These are phyloP conservation scores for Casaregolazyma lundiana DNA, from an alignment of 1,139 yeast genomes.

Conservation along the genomic window DNA sequence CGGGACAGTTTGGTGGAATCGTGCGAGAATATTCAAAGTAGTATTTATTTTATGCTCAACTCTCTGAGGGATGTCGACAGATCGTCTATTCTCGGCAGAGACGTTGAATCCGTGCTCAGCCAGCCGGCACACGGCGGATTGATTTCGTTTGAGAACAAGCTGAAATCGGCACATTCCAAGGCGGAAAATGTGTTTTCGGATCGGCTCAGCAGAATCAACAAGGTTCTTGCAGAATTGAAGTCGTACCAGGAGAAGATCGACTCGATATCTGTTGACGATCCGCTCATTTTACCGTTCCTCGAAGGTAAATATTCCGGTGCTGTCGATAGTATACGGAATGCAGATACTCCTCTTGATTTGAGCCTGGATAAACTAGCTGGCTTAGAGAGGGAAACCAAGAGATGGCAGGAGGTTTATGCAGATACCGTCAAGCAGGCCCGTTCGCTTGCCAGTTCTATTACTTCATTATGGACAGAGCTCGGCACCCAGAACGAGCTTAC, in stretches of 20 bases:
- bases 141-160: conserved; percentile 13
- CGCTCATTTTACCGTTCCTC: background rate
- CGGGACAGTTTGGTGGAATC: conserved; percentile 25
- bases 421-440: conserved; percentile 23
- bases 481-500: conserved; percentile 32
- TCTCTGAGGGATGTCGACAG: conserved; percentile 29
- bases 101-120: conserved; percentile 10
- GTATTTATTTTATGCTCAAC: conserved; percentile 25
- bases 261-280: conserved; percentile 19
- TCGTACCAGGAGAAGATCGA: conserved; percentile 20
- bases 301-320: background rate
- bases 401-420: conserved; percentile 27
- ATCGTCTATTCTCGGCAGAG: conserved; percentile 13
- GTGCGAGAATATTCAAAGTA: conserved; percentile 26
- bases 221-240: conserved; percentile 19
- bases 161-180: conserved; percentile 19
- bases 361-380: conserved; percentile 18
- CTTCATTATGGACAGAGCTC: conserved; percentile 33
- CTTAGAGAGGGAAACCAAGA: conserved; percentile 27
- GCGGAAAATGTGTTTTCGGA: conserved; percentile 22
- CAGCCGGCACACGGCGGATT: conserved; percentile 26
- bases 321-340: background rate
- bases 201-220: conserved; percentile 21
- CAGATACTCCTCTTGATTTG: background rate
- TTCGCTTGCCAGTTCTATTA: conserved; percentile 26